Base-by-base conservation (phyloP, 768 basidiomycete genomes). In the Termitomyces sp. region DNA sequence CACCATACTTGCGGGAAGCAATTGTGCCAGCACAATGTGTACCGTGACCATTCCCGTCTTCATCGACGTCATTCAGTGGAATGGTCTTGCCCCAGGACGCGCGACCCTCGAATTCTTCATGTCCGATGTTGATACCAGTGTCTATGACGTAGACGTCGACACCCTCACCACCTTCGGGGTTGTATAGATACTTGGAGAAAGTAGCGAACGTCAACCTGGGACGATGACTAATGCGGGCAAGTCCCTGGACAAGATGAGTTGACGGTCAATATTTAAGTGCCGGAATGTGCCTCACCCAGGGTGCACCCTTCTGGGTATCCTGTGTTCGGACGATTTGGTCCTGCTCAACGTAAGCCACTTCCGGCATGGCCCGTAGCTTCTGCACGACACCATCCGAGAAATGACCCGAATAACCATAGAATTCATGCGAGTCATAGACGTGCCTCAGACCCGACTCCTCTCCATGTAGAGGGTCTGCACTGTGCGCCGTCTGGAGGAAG, bases 21-120 rank as follows among this genome's bases (percentile, higher is more conserved):
- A 98, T 95, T 32, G 95, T 99, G 54, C 95, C 95, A 47, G 95
- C 94, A 64, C 93, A 95, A 71, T 95, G 94, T 33, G 90, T 83
- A 42, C 96, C 97, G 68, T 99, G 97, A 61, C 97, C 97, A 71
- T 98, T 98, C 57, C 85, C 91, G 65, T 98, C 97, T 62, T 83
- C 82, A 65, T 98, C 96, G 4, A 79, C 80, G 63, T 96, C 94
- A 65, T 88, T 84, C 65, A 67, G 51, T 8, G 96, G 94, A 61
- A 98, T 81, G 20, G 97, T 98, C 79, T 86, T 89, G 47, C 96
- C 97, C 97, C 97, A 98, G 13, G 65, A 73, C 1, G 94, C 94
- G 58, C 94, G 92, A 24, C 90, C 93, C 66, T 89, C 85, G 65
- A 98, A 95, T 65, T 98, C 91, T 22, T 76, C 75, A 70, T 98